Base-by-base conservation (phyloP, 2,329 filamentous ascomycete species). In the Aotearoamyces nothofagi region DNA sequence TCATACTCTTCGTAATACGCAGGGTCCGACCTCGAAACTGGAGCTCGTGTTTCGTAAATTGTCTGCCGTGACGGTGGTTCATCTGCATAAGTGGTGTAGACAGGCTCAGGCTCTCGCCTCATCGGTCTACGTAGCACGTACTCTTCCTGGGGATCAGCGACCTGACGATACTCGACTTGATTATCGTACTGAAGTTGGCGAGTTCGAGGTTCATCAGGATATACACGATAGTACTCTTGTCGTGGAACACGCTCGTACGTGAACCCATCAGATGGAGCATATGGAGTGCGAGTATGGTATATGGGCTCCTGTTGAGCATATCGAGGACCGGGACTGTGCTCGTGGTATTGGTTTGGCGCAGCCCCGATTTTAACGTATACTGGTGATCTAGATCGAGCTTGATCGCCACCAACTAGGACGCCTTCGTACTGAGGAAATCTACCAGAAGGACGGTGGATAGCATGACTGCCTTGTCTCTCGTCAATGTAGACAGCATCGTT, bases 41-140 rank as follows among this genome's bases (percentile, higher is more conserved):
- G 33, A 20, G 36, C 28, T 5, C 22, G 30, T 4, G 30, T 16
- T 27, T 46, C 45, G 29, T 47, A 48, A 9, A 45, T 33, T 23
- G 45, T 39, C 24, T 41, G 37, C 12, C 43, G 40, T 25, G 38
- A 22, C 24, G 43, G 45, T 12, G 32, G 25, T 6, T 42, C 45
- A 20, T 43, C 38, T 26, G 45, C 40, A 30, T 49, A 47, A 9
- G 36, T 26, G 7, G 41, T 34, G 24, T 50, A 47, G n/a, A 46
- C 26, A 2, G 44, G 36, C 26, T 53, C 50, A 24, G 45, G 38
- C 15, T 51, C 50, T 16, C 47, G 44, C 22, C 44, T 43, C 14
- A 58, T 37, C 4, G 59, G 58, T 15, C 58, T 53, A 22, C 55
- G 52, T 30, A 63, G 52, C 34, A 58, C 56, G 34, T 64, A 66